Percentiles rank a stretch among this genome's conserved stretches.
Evolutionary conservation across 805 yeast species (phyloP).

Genomic region (Candida michaelii): DNA sequence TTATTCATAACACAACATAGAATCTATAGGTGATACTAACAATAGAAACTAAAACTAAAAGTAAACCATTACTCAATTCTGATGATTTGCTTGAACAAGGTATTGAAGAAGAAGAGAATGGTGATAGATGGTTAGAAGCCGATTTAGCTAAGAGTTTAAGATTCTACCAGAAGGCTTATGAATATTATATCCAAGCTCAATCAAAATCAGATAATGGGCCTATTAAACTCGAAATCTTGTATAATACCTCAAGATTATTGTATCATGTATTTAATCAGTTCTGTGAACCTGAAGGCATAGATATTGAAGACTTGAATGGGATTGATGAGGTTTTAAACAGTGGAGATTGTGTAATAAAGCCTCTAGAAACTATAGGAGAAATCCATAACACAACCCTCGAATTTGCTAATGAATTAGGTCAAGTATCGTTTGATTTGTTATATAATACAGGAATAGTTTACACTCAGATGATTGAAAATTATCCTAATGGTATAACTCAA

Average conservation of each 20-base stretch:
- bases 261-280: constrained; percentile 58
- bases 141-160: constrained; percentile 64
- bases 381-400: constrained; percentile 40
- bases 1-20: too few relatives aligned
- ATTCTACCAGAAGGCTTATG: constrained; percentile 60
- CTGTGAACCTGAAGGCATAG: constrained; percentile 47
- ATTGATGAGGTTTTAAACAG: constrained; percentile 29
- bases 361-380: constrained; percentile 31
- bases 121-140: constrained; percentile 70
- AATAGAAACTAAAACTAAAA: neutral
- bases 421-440: constrained; percentile 41
- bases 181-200: constrained; percentile 24
- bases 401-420: constrained; percentile 8
- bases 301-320: constrained; percentile 27
- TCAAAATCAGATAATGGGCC: constrained; percentile 4
- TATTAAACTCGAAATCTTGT: constrained; percentile 44
- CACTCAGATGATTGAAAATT: constrained; percentile 44
- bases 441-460: constrained; percentile 49
- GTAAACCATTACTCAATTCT: neutral
- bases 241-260: constrained; percentile 58
- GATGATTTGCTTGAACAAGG: constrained; percentile 57
- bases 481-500: neutral
- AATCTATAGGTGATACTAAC: too few relatives aligned
- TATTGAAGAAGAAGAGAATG: constrained; percentile 66
- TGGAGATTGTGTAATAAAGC: constrained; percentile 33